Base-by-base conservation (phyloP, 768 basidiomycete genomes). In the Trametopsis cervina region DNA sequence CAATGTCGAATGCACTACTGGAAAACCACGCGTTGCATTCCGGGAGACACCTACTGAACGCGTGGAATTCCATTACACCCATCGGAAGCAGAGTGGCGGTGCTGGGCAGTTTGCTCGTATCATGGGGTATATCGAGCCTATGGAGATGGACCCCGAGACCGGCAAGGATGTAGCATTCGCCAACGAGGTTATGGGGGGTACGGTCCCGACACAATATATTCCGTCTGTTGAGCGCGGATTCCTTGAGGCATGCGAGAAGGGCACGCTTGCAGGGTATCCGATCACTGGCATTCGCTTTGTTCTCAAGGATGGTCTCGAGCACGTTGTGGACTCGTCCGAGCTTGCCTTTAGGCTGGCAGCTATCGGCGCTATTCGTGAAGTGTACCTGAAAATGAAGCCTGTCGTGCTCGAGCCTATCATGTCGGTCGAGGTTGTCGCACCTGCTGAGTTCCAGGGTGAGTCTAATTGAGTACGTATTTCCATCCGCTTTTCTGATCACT, bases 11-110 rank as follows among this genome's bases (percentile, higher is more conserved):
- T 96, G 92, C 60, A 75, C 81, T 13, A 97, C 95, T 5, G 95
- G 95, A 50, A 94, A 93, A 66, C 96, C 96, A 11, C 87, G 87
- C 18, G 96, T 99, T 40, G 93, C 93, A 3, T 99, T 91, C 76
- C 81, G 95, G 39, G 96, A 99, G 70, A 93, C 96, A 1, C 82
- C 97, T 61, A 87, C 88, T 1, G 75, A 85, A 47, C 77, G 80
- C 20, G 80, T 86, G 2, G 77, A 85, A 40, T 99, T 97, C 70
- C 73, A 75, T 50, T 95, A 89, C 66, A 91, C 88, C 2, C 96
- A 98, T 71, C 96, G 93, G 79, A 99, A 98, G 71, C 96, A 99
- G 67, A 87, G 87, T 0, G 96, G 96, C 52, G 96, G 96, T 64
- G 86, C 93, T 13, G 96, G 96, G 44, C 96, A 99, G 66, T 99